Evolutionary conservation across 1,284 basidiomycete genomes (phyloP), one percentile per base, ranked within the genome.

Genomic region (Singerocomus rubriflavus): DNA sequence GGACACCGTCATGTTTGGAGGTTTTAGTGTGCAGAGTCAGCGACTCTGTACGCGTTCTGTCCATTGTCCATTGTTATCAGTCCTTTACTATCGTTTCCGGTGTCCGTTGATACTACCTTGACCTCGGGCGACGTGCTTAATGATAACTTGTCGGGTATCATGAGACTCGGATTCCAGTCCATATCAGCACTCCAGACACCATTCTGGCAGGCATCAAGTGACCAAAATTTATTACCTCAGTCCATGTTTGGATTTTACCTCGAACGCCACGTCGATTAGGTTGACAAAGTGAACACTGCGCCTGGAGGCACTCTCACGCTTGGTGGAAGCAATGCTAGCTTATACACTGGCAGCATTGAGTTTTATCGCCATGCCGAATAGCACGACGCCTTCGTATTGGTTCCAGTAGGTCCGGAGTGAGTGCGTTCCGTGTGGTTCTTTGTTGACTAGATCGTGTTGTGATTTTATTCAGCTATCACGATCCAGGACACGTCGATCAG

Each of bases 291-390:
- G 14, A 57, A 62, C 0, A 67, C 73, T 35, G 78, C 78, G 44
- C 69, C 72, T 1, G 87, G 87, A 53, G 88, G 88, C 14, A 68
- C 76, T 2, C 79, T 91, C 56, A 90, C 86, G 0, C 73, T 91
- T 9, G 88, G 88, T 27, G 88, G 85, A n/a, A 80, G 79, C 16
- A 86, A 91, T 64, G 70, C 76, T 1, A 73, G 75, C 14, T 60
- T 85, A 12, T 85, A 78, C 66, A 74, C 71, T 1, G 84, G 86
- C 4, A 67, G 80, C 34, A 78, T 87, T 46, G 83, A 87, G 55
- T 21, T 88, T 88, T 58, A 58, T 79, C 38, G 56, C 76, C 48
- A 64, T 77, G 48, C 64, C 68, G 27, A 54, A 16, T 42, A 56
- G 47, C 10, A 53, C 58, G 2, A 63, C 65, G 4, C 50, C 58